phyloP scores from a whole-genome alignment of 169 alveolate species.

The Plasmodium knowlesi region DNA sequence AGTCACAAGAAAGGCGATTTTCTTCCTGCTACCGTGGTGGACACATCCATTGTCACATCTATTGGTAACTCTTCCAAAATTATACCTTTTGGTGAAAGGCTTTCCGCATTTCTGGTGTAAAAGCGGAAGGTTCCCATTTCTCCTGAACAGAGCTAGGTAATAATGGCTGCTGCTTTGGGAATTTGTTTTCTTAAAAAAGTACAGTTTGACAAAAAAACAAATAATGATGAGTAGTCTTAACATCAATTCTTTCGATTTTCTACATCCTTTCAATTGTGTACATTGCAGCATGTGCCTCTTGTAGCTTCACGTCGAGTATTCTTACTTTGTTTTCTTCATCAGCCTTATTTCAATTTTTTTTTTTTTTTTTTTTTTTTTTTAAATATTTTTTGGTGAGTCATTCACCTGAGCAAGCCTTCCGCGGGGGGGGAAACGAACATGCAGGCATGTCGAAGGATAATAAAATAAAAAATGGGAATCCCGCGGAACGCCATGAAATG shows the following conservation, averaged over 20 bases:
- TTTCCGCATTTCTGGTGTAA: not conserved
- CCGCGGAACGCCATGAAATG: not conserved
- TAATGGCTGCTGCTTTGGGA: not conserved
- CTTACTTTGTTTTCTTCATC: not conserved
- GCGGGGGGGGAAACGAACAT: not conserved
- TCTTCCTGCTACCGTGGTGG: not conserved
- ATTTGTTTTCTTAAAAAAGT: not conserved
- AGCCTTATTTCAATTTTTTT: not conserved
- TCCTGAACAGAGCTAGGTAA: not conserved
- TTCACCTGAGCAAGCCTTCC: not conserved
- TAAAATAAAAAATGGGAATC: not conserved
- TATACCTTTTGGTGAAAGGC: not conserved
- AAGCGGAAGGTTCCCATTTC: not conserved
- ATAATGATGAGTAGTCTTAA: not conserved
- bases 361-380: not conserved
- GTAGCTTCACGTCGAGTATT: not conserved
- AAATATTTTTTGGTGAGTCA: not conserved
- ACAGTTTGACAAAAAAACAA: not conserved
- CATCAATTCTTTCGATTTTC: not conserved
- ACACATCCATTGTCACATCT: not conserved
- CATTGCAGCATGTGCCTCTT: not conserved
- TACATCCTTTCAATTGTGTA: not conserved
- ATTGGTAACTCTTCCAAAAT: not conserved
- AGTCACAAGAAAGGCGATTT: not conserved
- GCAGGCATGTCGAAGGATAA: not conserved